phyloP scores from a whole-genome alignment of 768 basidiomycete species.

The Lentinula sp. region DNA sequence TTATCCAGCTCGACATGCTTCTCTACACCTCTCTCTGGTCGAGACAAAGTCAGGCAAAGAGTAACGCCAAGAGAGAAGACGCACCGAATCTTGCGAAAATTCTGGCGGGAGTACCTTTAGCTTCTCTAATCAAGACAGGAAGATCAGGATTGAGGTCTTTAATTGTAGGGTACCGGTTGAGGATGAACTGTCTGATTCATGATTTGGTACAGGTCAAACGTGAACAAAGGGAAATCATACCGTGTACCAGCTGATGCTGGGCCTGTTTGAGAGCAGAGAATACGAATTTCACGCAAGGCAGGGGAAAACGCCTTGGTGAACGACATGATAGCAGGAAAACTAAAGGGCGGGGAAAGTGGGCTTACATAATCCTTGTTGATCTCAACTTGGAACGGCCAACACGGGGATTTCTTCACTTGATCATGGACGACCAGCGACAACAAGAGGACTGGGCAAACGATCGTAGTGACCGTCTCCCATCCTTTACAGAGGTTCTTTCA shows the following conservation, averaged over 20 bases:
- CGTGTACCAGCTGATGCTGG: conserved; percentile 74
- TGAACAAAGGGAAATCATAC: conserved; percentile 32
- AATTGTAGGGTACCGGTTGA: conserved; percentile 65
- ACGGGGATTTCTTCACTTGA: not conserved
- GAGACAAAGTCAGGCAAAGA: conserved; percentile 11
- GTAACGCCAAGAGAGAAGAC: conserved; percentile 20
- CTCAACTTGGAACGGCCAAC: not conserved
- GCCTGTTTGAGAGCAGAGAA: conserved; percentile 75
- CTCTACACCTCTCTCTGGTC: conserved; percentile 75
- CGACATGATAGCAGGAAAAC: conserved; percentile 34
- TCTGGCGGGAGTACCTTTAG: conserved; percentile 71
- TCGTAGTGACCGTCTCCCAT: conserved; percentile 75
- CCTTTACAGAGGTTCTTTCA: conserved; percentile 86
- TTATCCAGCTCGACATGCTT: conserved; percentile 77
- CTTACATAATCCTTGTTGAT: conserved; percentile 4
- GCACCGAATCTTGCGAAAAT: conserved; percentile 83
- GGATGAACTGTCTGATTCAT: conserved; percentile 67
- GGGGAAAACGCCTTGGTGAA: conserved; percentile 74
- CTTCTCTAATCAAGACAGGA: conserved; percentile 80
- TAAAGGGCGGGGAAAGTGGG: conserved; percentile 2
- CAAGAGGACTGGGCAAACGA: conserved; percentile 73
- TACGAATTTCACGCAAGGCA: conserved; percentile 72
- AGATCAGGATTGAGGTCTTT: conserved; percentile 84
- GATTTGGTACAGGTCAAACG: not conserved
- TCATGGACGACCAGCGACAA: conserved; percentile 53